Evolutionary conservation across 75 land plant genomes (phyloP).

Genomic region (Cunninghamia lanceolata): DNA sequence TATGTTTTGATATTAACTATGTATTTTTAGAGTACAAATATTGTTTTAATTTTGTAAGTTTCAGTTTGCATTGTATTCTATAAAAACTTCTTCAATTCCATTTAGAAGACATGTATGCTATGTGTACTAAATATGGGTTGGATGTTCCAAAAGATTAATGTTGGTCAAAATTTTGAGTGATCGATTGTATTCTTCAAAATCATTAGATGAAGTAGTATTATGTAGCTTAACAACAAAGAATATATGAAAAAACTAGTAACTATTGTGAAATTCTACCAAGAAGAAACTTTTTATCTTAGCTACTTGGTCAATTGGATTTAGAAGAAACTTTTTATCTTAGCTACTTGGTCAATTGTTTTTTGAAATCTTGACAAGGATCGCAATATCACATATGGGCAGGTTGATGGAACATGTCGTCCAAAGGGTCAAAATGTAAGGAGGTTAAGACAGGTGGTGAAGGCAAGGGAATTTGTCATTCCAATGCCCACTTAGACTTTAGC

Average conservation of each 20-base stretch:
- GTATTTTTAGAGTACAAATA: not conserved
- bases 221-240: not conserved
- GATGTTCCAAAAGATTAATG: not conserved
- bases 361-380: too few relatives aligned
- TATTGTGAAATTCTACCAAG: not conserved
- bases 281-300: too few relatives aligned
- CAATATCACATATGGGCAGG: too few relatives aligned
- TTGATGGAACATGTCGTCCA: too few relatives aligned
- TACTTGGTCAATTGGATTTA: conserved; percentile 41
- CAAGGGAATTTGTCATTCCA: too few relatives aligned
- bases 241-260: not conserved
- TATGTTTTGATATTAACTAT: not conserved
- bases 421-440: too few relatives aligned
- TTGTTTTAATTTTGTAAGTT: not conserved
- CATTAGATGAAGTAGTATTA: not conserved
- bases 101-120: not conserved
- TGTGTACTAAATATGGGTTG: not conserved
- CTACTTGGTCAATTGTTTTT: not conserved
- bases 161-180: not conserved
- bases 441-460: too few relatives aligned
- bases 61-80: not conserved
- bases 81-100: not conserved
- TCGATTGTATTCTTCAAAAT: not conserved
- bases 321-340: conserved; percentile 61
- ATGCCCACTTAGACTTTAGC: too few relatives aligned